Conservation (phyloP, 352 stramenopile genomes). For the Aphanomyces astaci region DNA sequence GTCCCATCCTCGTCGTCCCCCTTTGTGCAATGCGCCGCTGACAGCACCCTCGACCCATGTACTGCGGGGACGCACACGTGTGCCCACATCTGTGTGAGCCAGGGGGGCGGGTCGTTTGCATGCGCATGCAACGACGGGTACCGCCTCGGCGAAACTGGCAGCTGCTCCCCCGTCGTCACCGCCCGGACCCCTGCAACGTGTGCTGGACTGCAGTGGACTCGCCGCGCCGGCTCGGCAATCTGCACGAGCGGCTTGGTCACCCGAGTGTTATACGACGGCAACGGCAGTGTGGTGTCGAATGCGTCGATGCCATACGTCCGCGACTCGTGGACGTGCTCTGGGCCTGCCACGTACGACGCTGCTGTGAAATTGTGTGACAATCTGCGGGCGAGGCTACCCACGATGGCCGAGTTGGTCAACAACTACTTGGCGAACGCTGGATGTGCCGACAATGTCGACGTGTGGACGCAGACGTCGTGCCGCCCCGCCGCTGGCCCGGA, state of each 20-base stretch:
- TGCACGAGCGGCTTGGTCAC: not conserved
- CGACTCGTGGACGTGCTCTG: not conserved
- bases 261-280: not conserved
- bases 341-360: not conserved
- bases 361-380: not conserved
- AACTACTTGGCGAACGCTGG: not conserved
- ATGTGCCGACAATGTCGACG: not conserved
- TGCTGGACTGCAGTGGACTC: not conserved
- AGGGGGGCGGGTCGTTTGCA: not conserved
- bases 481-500: not conserved
- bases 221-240: not conserved
- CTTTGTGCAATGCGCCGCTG: not conserved
- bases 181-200: not conserved
- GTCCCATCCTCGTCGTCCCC: not conserved
- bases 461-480: constrained; percentile 1
- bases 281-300: not conserved
- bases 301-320: not conserved
- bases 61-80: not conserved
- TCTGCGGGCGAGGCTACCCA: not conserved
- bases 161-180: not conserved
- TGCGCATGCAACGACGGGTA: constrained; percentile 1
- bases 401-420: not conserved
- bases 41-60: not conserved
- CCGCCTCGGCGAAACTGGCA: not conserved
- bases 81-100: not conserved